Conservation (phyloP, 2,329 filamentous ascomycete species). For the Pseudogymnoascus sp. region DNA sequence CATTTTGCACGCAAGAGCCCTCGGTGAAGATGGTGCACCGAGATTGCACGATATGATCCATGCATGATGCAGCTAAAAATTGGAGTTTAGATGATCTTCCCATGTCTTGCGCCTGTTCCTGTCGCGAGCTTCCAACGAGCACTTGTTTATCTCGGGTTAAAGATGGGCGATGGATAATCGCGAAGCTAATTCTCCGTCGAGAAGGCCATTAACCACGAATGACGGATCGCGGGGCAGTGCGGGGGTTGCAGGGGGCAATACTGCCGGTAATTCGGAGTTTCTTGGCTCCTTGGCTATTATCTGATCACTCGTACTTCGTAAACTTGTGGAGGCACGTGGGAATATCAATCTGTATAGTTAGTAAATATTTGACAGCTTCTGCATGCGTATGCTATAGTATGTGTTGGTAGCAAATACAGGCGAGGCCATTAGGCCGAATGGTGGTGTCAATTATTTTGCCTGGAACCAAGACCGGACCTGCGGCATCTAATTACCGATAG, state of each 20-base stretch:
- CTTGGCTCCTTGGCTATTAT: constrained; percentile 1
- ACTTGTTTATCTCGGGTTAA: constrained; percentile 5
- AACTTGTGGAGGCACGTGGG: background rate
- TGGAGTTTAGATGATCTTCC: background rate
- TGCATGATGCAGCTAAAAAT: background rate
- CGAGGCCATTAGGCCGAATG: background rate
- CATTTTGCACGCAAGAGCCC: background rate
- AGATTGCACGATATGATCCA: constrained; percentile 3
- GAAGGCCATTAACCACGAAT: background rate
- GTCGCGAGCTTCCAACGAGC: background rate
- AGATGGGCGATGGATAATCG: background rate
- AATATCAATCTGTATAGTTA: background rate
- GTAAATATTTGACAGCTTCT: background rate
- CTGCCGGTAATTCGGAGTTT: background rate
- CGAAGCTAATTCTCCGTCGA: background rate
- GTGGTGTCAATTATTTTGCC: background rate
- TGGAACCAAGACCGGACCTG: background rate
- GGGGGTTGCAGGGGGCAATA: constrained; percentile 1
- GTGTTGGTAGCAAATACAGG: background rate
- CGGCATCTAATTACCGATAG: background rate
- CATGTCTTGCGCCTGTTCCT: background rate
- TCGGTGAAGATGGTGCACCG: constrained; percentile 1
- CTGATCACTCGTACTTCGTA: background rate
- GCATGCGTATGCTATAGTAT: background rate
- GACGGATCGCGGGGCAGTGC: background rate